phyloP scores from a whole-genome alignment of 352 stramenopile genomes.

The Globisporangium iwayamae region DNA sequence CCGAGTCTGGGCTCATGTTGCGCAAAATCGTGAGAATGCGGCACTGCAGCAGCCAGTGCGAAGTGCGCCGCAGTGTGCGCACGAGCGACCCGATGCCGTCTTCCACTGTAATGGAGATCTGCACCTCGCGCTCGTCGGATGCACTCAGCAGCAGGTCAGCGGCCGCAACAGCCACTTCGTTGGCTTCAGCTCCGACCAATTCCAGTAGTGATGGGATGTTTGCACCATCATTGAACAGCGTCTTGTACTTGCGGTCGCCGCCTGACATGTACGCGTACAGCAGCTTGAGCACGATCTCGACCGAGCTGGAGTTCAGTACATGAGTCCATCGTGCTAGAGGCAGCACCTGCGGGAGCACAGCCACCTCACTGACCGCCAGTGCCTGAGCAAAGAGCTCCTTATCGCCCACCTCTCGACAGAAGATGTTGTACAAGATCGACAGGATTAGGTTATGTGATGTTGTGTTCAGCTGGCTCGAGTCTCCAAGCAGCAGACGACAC shows the following conservation, averaged over 20 bases:
- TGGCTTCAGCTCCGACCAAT: slow-evolving; percentile 27
- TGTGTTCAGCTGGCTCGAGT: slow-evolving; percentile 5
- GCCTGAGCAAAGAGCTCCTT: slow-evolving; percentile 4
- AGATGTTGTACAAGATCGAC: slow-evolving; percentile 60
- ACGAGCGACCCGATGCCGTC: slow-evolving; percentile 66
- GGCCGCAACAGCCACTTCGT: slow-evolving; percentile 39
- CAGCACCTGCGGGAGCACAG: slow-evolving; percentile 49
- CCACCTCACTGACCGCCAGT: slow-evolving; percentile 25
- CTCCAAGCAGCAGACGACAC: slow-evolving; percentile 18
- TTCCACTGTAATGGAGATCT: slow-evolving; percentile 65
- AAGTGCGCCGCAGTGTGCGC: slow-evolving; percentile 32
- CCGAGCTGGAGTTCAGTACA: slow-evolving; percentile 27
- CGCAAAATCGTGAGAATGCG: slow-evolving; percentile 42
- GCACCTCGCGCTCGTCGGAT: slow-evolving; percentile 44
- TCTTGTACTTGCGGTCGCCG: slow-evolving; percentile 17
- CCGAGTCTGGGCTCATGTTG: slow-evolving; percentile 52
- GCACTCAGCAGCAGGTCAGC: slow-evolving; percentile 41
- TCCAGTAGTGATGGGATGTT: slow-evolving; percentile 50
- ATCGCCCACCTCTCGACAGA: slow-evolving; percentile 21
- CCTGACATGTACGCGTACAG: slow-evolving; percentile 37
- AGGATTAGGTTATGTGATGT: slow-evolving; percentile 34
- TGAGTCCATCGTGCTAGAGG: slow-evolving; percentile 48
- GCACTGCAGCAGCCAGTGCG: slow-evolving; percentile 35
- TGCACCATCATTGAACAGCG: slow-evolving; percentile 48
- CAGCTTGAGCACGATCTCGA: slow-evolving; percentile 52